Evolutionary conservation across 768 basidiomycete species (phyloP), one percentile per base, ranked within the genome.

Genomic region (Suillus spraguei): DNA sequence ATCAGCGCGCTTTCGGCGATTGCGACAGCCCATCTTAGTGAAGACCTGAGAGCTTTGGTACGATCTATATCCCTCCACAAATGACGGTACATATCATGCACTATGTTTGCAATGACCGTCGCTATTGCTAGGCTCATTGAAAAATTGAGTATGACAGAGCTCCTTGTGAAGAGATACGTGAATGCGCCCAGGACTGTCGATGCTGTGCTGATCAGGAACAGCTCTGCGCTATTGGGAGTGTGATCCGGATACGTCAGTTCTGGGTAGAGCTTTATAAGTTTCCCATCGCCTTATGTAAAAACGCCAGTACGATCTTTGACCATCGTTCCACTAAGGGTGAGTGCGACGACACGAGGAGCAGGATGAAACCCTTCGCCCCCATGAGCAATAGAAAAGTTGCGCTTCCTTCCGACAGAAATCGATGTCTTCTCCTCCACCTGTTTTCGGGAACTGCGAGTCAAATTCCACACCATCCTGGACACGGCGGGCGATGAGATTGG

Each of bases 351-450:
- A 0, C 72, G 58, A 2, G 84, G 84, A 16, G 85, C 85, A 2
- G 83, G 73, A 35, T 71, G 64, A 64, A 88, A 85, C 0, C 83
- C 82, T 42, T 76, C 70, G 6, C 76, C 69, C 3, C 76, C 75
- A 22, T 70, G 63, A 11, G 65, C 62, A 41, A 82, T 61, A 47
- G 77, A 80, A 38, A 68, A 74, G 22, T 76, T 68, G 14, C 83
- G 77, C 63, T 84, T 85, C n/a, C 64, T 71, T 71, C n/a, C 79
- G 75, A 63, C 84, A 85, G 66, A 82, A 87, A 67, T 87, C 83
- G 14, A 87, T 85, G 44, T 88, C 85, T 64, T 89, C 87, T 0
- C 86, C 87, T 3, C 87, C 85, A 1, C 86, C 85, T 4, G 86
- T 88, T 73, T 85, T 87, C 4, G 87, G 87, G 66, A 85, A 87